These are phyloP conservation scores for Phyllosticta citrichinensis DNA, from an alignment of 2,329 filamentous ascomycete genomes.

Conservation along the genomic window DNA sequence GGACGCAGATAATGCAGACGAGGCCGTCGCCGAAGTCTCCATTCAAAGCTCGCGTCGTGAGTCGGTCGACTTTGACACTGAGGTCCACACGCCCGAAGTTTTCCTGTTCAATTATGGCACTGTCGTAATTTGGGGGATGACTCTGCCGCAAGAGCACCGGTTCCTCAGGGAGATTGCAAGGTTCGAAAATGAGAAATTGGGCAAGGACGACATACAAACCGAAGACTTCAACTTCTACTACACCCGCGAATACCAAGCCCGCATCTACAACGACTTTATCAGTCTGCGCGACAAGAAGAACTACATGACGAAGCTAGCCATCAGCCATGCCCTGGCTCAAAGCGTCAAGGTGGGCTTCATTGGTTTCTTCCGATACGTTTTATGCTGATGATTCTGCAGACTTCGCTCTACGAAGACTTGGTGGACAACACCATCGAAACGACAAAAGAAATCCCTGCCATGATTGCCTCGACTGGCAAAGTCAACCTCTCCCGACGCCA, in stretches of 20 bases:
- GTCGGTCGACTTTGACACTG: constrained; percentile 68
- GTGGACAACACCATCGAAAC: constrained; percentile 88
- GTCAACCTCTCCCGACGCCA: constrained; percentile 78
- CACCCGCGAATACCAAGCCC: constrained; percentile 91
- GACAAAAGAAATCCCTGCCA: constrained; percentile 84
- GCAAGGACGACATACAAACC: constrained; percentile 80
- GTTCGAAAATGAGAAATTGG: constrained; percentile 85
- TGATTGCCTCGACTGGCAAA: constrained; percentile 86
- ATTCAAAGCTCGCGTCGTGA: constrained; percentile 6
- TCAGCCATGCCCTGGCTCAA: constrained; percentile 89
- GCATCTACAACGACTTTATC: constrained; percentile 99
- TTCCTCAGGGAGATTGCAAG: constrained; percentile 91
- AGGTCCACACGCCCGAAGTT: constrained; percentile 84
- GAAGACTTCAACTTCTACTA: constrained; percentile 99
- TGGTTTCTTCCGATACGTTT: not conserved
- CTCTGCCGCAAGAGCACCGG: constrained; percentile 72
- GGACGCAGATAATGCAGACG: constrained; percentile 16
- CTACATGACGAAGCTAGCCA: constrained; percentile 96
- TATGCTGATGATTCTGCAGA: constrained; percentile 39
- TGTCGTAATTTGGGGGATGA: constrained; percentile 98
- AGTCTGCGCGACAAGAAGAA: constrained; percentile 86
- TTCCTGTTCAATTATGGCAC: constrained; percentile 98
- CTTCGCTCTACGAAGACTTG: constrained; percentile 89
- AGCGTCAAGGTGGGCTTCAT: constrained; percentile 64
- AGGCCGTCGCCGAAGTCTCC: constrained; percentile 13